Conservation (phyloP, 2,329 filamentous ascomycete genomes). For the Teratosphaeria nubilosa region DNA sequence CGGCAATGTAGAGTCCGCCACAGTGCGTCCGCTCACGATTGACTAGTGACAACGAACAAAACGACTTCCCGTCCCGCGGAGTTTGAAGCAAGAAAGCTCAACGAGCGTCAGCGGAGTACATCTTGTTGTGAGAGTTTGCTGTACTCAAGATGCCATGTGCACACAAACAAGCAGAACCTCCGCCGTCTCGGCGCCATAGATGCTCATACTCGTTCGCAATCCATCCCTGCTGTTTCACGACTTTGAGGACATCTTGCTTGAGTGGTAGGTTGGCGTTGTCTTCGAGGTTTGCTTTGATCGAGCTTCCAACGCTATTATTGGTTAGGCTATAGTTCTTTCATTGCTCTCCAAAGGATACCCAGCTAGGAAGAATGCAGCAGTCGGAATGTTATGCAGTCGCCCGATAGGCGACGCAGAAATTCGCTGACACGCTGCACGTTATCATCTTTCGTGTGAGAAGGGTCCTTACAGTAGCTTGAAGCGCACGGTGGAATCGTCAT, state of each 20-base stretch:
- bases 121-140: not conserved
- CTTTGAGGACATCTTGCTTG: conserved; percentile 13
- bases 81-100: conserved; percentile 25
- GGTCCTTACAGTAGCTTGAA: conserved; percentile 24
- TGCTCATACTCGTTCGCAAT: conserved; percentile 25
- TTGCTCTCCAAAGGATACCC: not conserved
- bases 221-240: conserved; percentile 22
- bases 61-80: conserved; percentile 23
- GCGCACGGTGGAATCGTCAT: conserved; percentile 25
- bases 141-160: conserved; percentile 22
- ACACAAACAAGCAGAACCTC: conserved; percentile 22
- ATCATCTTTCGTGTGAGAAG: not conserved
- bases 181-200: conserved; percentile 25
- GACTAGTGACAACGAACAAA: conserved; percentile 25
- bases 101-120: not conserved
- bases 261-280: conserved; percentile 20
- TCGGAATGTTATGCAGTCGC: not conserved
- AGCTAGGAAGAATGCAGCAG: no score
- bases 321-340: not conserved
- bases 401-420: not conserved
- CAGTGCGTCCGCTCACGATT: conserved; percentile 23
- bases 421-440: no score
- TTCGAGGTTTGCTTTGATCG: conserved; percentile 20
- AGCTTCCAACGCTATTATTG: conserved; percentile 13
- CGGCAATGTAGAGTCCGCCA: conserved; percentile 22